Percentiles rank a stretch among this genome's conserved stretches.
These are phyloP conservation scores for Microbotryum scabiosae DNA, from an alignment of 1,284 basidiomycete species.

Conservation along the genomic window DNA sequence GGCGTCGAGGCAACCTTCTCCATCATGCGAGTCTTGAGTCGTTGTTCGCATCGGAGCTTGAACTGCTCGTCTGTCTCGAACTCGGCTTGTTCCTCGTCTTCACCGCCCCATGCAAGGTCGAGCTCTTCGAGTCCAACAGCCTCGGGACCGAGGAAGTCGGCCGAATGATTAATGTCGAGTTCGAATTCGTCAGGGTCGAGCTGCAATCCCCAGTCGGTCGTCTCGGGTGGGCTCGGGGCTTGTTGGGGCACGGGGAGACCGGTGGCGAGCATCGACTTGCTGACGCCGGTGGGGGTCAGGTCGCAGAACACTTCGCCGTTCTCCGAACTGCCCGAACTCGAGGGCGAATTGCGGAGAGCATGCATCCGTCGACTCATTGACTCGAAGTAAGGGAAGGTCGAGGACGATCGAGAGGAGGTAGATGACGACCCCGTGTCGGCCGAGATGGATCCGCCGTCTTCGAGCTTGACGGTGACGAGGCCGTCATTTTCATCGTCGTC, in stretches of 20 bases:
- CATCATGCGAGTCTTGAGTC: no score
- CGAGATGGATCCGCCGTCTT: conserved; percentile 10
- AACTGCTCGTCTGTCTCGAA: no score
- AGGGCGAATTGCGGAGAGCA: conserved; percentile 17
- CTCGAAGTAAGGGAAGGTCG: conserved; percentile 12
- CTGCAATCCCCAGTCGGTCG: conserved; percentile 22
- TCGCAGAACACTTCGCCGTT: conserved; percentile 24
- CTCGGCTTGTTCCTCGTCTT: conserved; percentile 11
- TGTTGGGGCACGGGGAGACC: conserved; percentile 24
- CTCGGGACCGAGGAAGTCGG: conserved; percentile 27
- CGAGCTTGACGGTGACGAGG: conserved; percentile 24
- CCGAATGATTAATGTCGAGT: conserved; percentile 7
- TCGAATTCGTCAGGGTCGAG: conserved; percentile 28
- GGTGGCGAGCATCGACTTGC: conserved; percentile 19
- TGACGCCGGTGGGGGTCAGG: conserved; percentile 17
- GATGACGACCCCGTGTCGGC: conserved; percentile 4
- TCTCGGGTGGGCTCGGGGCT: conserved; percentile 23
- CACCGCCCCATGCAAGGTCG: conserved; percentile 25
- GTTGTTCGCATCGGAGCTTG: no score
- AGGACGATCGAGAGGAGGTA: conserved; percentile 19
- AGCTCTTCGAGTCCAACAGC: conserved; percentile 26
- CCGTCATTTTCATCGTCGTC: conserved; percentile 16
- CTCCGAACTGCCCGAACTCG: conserved; percentile 12
- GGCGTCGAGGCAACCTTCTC: no score
- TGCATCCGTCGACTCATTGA: conserved; percentile 12